phyloP scores from a whole-genome alignment of 331 rosid genomes.

The Phaseolus coccineus region DNA sequence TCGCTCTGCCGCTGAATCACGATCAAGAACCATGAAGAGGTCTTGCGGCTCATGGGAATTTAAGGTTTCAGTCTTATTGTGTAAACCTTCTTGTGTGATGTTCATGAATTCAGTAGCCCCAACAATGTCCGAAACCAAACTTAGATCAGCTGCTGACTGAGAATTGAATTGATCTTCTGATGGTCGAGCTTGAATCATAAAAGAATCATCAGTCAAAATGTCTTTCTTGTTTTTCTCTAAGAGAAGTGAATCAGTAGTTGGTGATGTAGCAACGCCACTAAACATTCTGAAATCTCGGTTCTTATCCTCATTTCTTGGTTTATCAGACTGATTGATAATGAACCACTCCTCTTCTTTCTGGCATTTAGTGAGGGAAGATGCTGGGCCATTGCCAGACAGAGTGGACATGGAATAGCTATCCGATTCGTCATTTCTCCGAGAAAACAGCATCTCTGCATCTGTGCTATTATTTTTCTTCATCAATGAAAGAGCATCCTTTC shows the following conservation, averaged over 20 bases:
- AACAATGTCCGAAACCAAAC: conserved; percentile 68
- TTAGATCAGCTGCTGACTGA: conserved; percentile 60
- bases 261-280: conserved; percentile 58
- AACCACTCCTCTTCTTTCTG: conserved; percentile 83
- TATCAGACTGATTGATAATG: conserved; percentile 53
- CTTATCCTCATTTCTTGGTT: conserved; percentile 46
- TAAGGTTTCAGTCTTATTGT: conserved; percentile 53
- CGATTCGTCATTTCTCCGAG: conserved; percentile 59
- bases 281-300: conserved; percentile 55
- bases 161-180: conserved; percentile 62
- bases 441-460: conserved; percentile 64
- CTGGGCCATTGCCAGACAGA: conserved; percentile 48
- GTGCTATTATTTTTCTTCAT: conserved; percentile 57
- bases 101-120: conserved; percentile 62
- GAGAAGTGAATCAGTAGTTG: conserved; percentile 43
- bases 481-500: conserved; percentile 47
- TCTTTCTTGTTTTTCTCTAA: conserved; percentile 64
- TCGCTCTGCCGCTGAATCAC: conserved; percentile 67
- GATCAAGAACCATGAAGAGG: conserved; percentile 93
- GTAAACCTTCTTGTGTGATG: conserved; percentile 50
- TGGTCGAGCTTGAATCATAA: conserved; percentile 79
- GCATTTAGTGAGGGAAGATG: conserved; percentile 54
- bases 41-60: conserved; percentile 79
- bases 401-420: conserved; percentile 48
- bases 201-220: conserved; percentile 79